These are phyloP conservation scores for Solanum hybrid DNA, from an alignment of 305 asterid genomes.

Conservation along the genomic window DNA sequence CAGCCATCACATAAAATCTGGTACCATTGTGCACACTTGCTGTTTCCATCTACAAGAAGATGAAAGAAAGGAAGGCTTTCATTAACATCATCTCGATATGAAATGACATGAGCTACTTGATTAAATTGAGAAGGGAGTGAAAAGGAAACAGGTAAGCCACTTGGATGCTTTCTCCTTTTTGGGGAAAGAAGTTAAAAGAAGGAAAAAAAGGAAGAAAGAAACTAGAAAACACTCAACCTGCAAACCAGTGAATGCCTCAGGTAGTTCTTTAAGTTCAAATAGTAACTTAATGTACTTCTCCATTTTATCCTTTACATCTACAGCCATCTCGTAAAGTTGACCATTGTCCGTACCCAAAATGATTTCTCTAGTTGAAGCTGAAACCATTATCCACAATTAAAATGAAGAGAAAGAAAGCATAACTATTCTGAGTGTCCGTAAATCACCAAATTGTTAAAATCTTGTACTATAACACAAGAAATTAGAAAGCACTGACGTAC, in stretches of 20 bases:
- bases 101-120: neutral
- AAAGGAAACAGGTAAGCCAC: neutral
- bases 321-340: slow-evolving; percentile 74
- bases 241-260: slow-evolving; percentile 82
- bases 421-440: neutral
- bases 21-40: slow-evolving; percentile 49
- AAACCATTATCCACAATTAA: slow-evolving; percentile 3
- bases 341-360: slow-evolving; percentile 81
- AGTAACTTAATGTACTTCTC: slow-evolving; percentile 75
- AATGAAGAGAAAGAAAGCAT: neutral
- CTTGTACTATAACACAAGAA: neutral
- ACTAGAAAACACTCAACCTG: slow-evolving; percentile 42
- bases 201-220: slow-evolving; percentile 8
- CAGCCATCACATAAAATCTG: slow-evolving; percentile 92
- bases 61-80: neutral
- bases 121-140: neutral
- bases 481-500: slow-evolving; percentile 18
- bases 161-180: neutral
- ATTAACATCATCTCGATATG: neutral
- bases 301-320: slow-evolving; percentile 88
- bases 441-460: neutral
- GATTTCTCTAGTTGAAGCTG: slow-evolving; percentile 91
- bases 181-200: neutral
- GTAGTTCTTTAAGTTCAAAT: slow-evolving; percentile 77
- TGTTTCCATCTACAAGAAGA: slow-evolving; percentile 80